A percentile compares a stretch with the other conserved stretches of the same genome.
phyloP scores from a whole-genome alignment of 1,139 yeast species.

The Geotrichum reessii region DNA sequence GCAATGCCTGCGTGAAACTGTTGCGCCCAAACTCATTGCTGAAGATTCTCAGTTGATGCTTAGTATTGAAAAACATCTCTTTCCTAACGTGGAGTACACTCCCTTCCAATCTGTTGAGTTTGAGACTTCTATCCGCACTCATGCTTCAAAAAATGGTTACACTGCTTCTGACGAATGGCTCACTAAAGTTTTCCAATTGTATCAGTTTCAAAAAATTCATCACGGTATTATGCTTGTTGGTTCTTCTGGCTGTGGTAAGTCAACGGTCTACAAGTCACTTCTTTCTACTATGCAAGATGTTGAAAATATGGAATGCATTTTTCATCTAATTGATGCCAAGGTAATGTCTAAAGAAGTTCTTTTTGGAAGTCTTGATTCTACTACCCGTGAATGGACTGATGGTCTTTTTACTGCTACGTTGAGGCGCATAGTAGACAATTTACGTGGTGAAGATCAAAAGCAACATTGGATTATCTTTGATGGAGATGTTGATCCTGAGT shows the following conservation, averaged over 20 bases:
- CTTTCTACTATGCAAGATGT: conserved; percentile 41
- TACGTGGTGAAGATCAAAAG: conserved; percentile 53
- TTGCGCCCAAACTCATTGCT: conserved; percentile 58
- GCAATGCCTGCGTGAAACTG: conserved; percentile 52
- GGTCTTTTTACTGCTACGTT: conserved; percentile 72
- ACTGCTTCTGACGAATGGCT: conserved; percentile 42
- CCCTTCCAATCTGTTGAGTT: conserved; percentile 25
- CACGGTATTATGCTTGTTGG: conserved; percentile 86
- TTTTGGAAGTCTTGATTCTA: conserved; percentile 64
- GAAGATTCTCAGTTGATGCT: conserved; percentile 46
- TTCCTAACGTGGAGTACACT: conserved; percentile 28
- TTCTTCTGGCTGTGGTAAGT: conserved; percentile 68
- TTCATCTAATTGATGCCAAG: conserved; percentile 64
- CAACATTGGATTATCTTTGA: conserved; percentile 80
- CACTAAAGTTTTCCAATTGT: conserved; percentile 56
- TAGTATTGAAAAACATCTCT: conserved; percentile 31
- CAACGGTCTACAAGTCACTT: conserved; percentile 49
- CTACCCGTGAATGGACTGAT: conserved; percentile 90
- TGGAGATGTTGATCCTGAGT: conserved; percentile 90
- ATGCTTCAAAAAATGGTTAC: conserved; percentile 32
- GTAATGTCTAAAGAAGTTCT: conserved; percentile 60
- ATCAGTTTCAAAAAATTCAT: conserved; percentile 57
- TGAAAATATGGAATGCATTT: conserved; percentile 39
- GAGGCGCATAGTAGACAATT: conserved; percentile 53
- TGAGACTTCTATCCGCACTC: conserved; percentile 20